Conservation (phyloP, 1,284 basidiomycete species). For the Wallemia mellicola region DNA sequence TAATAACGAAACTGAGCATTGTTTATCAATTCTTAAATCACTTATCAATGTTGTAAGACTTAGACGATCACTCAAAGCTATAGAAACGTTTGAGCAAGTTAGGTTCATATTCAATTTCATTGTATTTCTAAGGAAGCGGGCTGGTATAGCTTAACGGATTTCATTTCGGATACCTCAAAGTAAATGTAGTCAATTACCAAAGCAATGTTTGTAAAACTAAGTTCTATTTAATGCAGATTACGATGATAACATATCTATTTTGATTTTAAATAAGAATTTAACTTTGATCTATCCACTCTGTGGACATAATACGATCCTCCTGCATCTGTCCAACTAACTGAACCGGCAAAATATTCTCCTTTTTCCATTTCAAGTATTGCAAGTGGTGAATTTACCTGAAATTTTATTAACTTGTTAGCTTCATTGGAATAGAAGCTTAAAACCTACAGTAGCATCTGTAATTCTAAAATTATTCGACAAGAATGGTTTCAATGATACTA, state of each 20-base stretch:
- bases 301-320: neutral
- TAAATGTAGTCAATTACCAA: neutral
- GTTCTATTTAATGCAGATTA: neutral
- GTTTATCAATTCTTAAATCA: slow-evolving; percentile 42
- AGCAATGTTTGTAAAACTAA: no score
- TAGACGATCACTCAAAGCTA: slow-evolving; percentile 48
- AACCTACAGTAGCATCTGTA: slow-evolving; percentile 18
- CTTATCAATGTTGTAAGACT: slow-evolving; percentile 41
- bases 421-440: neutral
- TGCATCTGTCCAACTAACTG: neutral
- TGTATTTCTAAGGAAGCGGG: slow-evolving; percentile 24
- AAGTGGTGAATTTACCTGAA: neutral
- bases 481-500: slow-evolving; percentile 25
- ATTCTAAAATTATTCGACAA: slow-evolving; percentile 21
- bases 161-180: neutral
- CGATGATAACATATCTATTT: neutral
- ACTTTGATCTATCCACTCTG: neutral
- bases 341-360: neutral
- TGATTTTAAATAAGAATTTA: neutral
- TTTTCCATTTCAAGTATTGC: neutral
- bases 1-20: no score
- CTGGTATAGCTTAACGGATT: neutral
- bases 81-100: slow-evolving; percentile 77
- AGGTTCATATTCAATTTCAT: slow-evolving; percentile 52
- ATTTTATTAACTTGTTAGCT: neutral